Percentiles rank a stretch among this genome's conserved stretches.
Evolutionary conservation across 306 rosid species (phyloP).

Genomic region (Prunus salicina): DNA sequence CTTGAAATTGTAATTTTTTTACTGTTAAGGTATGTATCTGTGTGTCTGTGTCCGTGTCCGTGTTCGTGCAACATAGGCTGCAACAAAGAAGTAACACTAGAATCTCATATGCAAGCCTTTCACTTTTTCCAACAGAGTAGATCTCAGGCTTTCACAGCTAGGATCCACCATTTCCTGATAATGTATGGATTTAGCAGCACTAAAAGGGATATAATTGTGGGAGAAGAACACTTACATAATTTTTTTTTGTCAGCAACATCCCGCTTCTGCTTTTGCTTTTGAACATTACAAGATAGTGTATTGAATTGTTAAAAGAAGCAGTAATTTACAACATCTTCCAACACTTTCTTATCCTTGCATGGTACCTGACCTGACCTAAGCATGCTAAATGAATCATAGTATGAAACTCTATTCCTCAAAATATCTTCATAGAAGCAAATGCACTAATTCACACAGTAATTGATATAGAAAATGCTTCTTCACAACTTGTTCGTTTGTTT

Average conservation of each 20-base stretch:
- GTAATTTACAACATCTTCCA: neutral
- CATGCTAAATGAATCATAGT: neutral
- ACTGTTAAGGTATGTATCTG: too few species aligned
- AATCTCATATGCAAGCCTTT: constrained; percentile 19
- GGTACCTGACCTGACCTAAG: neutral
- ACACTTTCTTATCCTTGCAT: neutral
- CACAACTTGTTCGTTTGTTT: neutral
- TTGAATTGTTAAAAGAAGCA: neutral
- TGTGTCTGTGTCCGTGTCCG: too few species aligned
- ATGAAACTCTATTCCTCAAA: neutral
- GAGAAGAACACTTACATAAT: constrained; percentile 51
- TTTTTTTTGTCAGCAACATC: constrained; percentile 53
- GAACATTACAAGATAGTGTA: constrained; percentile 8
- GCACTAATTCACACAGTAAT: too few species aligned
- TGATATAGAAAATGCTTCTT: neutral
- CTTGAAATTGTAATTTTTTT: too few species aligned
- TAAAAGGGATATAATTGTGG: constrained; percentile 57
- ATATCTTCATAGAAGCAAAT: too few species aligned
- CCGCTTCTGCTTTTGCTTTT: constrained; percentile 33
- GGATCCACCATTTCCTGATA: constrained; percentile 72
- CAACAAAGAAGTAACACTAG: too few species aligned
- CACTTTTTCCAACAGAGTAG: constrained; percentile 54
- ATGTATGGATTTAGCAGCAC: constrained; percentile 57
- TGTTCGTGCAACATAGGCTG: too few species aligned
- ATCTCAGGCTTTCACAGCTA: constrained; percentile 50